Evolutionary conservation across 2,329 filamentous ascomycete species (phyloP).

Genomic region (Phaeoacremonium minimum): DNA sequence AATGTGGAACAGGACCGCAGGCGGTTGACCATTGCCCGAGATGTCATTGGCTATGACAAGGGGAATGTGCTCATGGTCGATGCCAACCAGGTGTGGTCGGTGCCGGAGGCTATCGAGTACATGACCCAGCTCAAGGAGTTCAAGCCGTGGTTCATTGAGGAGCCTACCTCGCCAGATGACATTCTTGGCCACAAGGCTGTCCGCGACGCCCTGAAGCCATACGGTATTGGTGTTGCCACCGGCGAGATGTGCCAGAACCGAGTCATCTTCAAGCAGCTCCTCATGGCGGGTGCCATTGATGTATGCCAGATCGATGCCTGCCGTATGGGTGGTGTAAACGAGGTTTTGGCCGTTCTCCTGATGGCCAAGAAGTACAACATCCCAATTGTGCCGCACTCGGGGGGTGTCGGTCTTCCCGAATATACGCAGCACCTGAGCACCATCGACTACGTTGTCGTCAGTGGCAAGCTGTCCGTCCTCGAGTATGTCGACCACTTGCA

Average conservation of each 20-base stretch:
- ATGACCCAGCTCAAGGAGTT: constrained; percentile 80
- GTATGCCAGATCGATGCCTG: constrained; percentile 89
- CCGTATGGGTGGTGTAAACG: constrained; percentile 84
- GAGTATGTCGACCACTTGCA: constrained; percentile 94
- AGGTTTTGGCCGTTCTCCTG: constrained; percentile 84
- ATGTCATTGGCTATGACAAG: constrained; percentile 76
- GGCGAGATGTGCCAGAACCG: constrained; percentile 96
- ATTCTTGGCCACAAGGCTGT: constrained; percentile 84
- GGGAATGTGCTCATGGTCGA: constrained; percentile 90
- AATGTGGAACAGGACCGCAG: constrained; percentile 67
- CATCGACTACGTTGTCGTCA: constrained; percentile 87
- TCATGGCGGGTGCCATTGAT: constrained; percentile 75
- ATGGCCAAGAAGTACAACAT: constrained; percentile 77
- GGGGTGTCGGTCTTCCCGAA: constrained; percentile 85
- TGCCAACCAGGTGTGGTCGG: constrained; percentile 89
- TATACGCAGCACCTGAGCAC: constrained; percentile 92
- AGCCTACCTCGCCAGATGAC: constrained; percentile 87
- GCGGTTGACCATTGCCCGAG: constrained; percentile 68
- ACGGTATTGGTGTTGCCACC: constrained; percentile 79
- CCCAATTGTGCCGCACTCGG: constrained; percentile 84
- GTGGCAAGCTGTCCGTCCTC: constrained; percentile 73
- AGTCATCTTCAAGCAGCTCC: constrained; percentile 88
- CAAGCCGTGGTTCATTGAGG: constrained; percentile 92
- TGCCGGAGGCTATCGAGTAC: constrained; percentile 82
- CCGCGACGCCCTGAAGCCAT: constrained; percentile 70